Evolutionary conservation across 768 basidiomycete species (phyloP), one percentile per base, ranked within the genome.

Genomic region (Mycena latifolia): DNA sequence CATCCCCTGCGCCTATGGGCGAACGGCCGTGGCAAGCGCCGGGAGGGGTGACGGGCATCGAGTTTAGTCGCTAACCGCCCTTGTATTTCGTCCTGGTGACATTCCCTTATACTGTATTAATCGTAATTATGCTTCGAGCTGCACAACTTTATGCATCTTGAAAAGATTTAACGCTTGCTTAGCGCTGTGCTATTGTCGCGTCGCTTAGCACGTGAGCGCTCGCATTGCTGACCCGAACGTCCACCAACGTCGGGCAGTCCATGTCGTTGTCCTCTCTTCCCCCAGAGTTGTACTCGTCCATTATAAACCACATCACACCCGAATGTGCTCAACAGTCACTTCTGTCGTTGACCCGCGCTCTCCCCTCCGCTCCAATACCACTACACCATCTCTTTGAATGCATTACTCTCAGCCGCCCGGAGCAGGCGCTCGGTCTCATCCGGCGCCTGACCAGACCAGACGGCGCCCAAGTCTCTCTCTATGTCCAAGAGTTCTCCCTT

Each of bases 311-410:
- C 20, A 66, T 94, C 20, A 81, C 86, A 2, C 71, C 79, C 0
- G 63, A 78, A 11, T 77, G 82, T 37, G 78, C 84, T 17, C 89
- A 90, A 62, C 77, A 78, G 11, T 85, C 89, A 0, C 78, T 88
- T 12, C 75, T 92, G 27, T 78, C 91, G 1, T 81, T 96, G 51
- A 82, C 81, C 10, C 81, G 87, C 35, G 90, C 90, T 1, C 80
- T 93, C 52, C 92, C 94, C 2, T 76, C 76, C 37, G 82, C 85
- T 1, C 84, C 88, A 0, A 81, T 95, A 46, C 87, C 92, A 0
- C 62, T 79, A 12, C 71, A 85, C 35, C 79, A 85, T 62, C 81
- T 95, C 18, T 95, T 89, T 72, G 80, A 82, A n/a, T 75, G 79
- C 55, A 77, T 96, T 48, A 77, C 78, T 37, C 77, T 96, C 61